Percentiles rank a stretch among this genome's conserved stretches.
These are phyloP conservation scores for Thoreauomyces humboldtii DNA, from an alignment of 192 early-diverging fungal genomes.

Conservation along the genomic window DNA sequence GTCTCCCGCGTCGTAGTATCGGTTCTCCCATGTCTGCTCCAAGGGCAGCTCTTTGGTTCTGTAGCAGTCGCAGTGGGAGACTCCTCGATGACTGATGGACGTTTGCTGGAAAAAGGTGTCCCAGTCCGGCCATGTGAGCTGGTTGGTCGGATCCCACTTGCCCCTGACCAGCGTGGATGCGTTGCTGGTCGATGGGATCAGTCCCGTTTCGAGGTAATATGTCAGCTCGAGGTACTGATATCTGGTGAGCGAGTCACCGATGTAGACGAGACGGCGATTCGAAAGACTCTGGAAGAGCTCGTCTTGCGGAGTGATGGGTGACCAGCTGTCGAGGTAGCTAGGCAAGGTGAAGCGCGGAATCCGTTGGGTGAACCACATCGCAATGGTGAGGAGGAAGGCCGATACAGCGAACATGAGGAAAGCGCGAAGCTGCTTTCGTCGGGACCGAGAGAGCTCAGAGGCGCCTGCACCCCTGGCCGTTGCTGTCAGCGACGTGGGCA, in stretches of 20 bases:
- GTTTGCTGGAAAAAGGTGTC: neutral
- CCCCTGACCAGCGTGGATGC: neutral
- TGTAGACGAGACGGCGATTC: neutral
- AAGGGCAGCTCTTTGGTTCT: neutral
- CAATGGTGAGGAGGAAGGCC: too few relatives aligned
- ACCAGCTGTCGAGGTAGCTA: too few relatives aligned
- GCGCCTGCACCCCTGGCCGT: too few relatives aligned
- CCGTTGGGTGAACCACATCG: too few relatives aligned
- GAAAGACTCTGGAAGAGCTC: neutral
- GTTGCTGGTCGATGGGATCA: neutral
- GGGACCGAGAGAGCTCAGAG: too few relatives aligned
- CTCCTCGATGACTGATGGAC: neutral
- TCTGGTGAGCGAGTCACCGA: slow-evolving; percentile 1
- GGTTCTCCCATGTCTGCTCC: neutral
- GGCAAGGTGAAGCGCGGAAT: too few relatives aligned
- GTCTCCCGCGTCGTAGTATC: neutral
- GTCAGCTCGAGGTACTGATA: neutral
- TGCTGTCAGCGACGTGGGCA: too few relatives aligned
- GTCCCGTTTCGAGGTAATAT: neutral
- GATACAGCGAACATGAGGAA: too few relatives aligned
- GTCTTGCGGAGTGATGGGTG: too few relatives aligned
- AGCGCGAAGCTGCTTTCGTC: too few relatives aligned
- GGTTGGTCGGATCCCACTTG: neutral
- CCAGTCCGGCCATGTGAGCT: neutral
- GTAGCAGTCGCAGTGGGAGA: neutral